These are phyloP conservation scores for Thermothielavioides terrestris DNA, from an alignment of 495 filamentous ascomycete species.

Conservation along the genomic window DNA sequence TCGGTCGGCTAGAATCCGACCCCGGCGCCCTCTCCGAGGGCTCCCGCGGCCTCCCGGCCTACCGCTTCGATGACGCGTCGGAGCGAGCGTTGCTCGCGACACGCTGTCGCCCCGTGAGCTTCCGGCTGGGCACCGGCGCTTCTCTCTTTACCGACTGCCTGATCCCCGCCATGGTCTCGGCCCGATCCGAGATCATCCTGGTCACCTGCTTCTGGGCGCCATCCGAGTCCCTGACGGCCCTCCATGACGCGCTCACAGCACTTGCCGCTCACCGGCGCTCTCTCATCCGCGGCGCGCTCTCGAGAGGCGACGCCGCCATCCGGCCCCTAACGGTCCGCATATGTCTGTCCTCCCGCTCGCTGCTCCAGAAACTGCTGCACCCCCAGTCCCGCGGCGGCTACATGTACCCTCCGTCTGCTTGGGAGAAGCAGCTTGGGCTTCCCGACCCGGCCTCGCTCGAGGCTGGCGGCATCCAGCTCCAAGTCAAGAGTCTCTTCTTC, in stretches of 20 bases:
- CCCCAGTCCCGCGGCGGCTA: constrained; percentile 47
- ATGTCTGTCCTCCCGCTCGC: constrained; percentile 56
- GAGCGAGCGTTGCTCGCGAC: constrained; percentile 35
- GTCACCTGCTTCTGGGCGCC: constrained; percentile 72
- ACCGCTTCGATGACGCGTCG: constrained; percentile 14
- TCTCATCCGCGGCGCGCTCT: constrained; percentile 10
- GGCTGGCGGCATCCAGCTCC: constrained; percentile 47
- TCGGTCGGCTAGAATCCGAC: constrained; percentile 11
- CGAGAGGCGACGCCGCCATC: constrained; percentile 3
- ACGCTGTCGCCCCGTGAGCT: constrained; percentile 35
- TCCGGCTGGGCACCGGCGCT: constrained; percentile 51
- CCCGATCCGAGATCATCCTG: constrained; percentile 55
- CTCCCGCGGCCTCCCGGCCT: constrained; percentile 12
- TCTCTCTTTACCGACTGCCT: constrained; percentile 44
- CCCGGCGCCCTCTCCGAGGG: background rate
- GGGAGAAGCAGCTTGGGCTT: constrained; percentile 50
- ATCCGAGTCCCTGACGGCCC: constrained; percentile 43
- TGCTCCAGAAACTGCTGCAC: constrained; percentile 63
- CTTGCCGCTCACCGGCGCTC: constrained; percentile 39
- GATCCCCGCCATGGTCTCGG: constrained; percentile 47
- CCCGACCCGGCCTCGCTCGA: constrained; percentile 43
- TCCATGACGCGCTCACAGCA: constrained; percentile 40
- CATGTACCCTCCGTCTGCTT: constrained; percentile 46
- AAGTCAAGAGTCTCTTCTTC: constrained; percentile 63
- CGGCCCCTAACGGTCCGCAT: constrained; percentile 18